These are phyloP conservation scores for Waltergamsia citrina DNA, from an alignment of 2,329 filamentous ascomycete genomes.

Conservation along the genomic window DNA sequence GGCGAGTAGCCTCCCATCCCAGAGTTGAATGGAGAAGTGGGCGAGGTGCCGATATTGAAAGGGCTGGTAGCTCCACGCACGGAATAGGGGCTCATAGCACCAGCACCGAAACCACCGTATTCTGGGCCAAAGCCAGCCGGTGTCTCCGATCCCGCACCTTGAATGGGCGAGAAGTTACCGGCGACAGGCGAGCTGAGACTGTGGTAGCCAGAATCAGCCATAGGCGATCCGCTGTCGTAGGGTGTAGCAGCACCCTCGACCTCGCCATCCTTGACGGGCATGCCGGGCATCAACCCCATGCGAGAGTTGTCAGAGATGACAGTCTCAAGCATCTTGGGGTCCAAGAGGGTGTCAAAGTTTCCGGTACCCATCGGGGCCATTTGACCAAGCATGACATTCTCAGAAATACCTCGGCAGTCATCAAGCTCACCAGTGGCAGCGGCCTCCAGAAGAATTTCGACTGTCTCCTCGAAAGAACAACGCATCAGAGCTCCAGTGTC, in stretches of 20 bases:
- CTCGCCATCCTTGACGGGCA: constrained; percentile 65
- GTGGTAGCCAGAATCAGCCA: constrained; percentile 60
- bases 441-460: constrained; percentile 94
- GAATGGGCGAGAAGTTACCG: constrained; percentile 69
- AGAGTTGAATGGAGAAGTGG: constrained; percentile 53
- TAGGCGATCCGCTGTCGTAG: constrained; percentile 80
- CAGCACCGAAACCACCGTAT: constrained; percentile 44
- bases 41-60: constrained; percentile 63
- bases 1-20: constrained; percentile 49
- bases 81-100: constrained; percentile 55
- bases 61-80: constrained; percentile 59
- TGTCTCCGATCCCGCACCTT: constrained; percentile 62
- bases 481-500: constrained; percentile 98
- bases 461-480: constrained; percentile 98
- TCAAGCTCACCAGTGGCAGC: constrained; percentile 92
- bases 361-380: constrained; percentile 95
- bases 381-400: constrained; percentile 98
- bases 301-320: constrained; percentile 88
- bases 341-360: constrained; percentile 87
- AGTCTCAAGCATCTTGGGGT: constrained; percentile 91
- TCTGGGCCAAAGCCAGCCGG: constrained; percentile 57
- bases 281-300: constrained; percentile 71
- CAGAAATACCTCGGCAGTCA: constrained; percentile 94
- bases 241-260: constrained; percentile 84
- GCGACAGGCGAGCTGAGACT: constrained; percentile 52